Evolutionary conservation across 2,329 filamentous ascomycete genomes (phyloP).

Genomic region (Aspergillus udagawae): DNA sequence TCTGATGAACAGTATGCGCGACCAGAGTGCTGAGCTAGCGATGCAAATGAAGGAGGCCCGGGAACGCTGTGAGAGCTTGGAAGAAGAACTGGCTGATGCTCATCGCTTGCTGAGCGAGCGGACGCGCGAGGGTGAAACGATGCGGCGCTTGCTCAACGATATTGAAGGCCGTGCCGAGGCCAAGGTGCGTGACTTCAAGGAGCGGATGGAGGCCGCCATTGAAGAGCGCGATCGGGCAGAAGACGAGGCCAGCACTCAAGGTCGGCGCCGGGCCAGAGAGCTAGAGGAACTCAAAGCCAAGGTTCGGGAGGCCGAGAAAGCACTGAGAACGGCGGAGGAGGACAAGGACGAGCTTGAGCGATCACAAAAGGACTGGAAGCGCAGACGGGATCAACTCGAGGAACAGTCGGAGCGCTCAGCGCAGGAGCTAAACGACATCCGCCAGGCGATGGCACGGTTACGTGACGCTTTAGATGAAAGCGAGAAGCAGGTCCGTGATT

Average conservation of each 20-base stretch:
- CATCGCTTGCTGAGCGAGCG: conserved; percentile 82
- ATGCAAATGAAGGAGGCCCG: conserved; percentile 89
- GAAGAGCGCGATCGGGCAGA: conserved; percentile 91
- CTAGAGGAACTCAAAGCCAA: conserved; percentile 78
- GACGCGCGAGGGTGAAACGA: conserved; percentile 88
- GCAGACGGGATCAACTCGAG: conserved; percentile 72
- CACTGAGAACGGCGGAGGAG: conserved; percentile 64
- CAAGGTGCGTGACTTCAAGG: conserved; percentile 82
- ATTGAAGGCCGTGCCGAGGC: conserved; percentile 77
- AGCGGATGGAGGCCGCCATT: conserved; percentile 82
- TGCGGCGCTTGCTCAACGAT: conserved; percentile 82
- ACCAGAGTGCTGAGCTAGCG: conserved; percentile 81
- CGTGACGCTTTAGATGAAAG: conserved; percentile 79
- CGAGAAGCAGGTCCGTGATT: conserved; percentile 76
- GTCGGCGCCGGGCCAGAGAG: conserved; percentile 73
- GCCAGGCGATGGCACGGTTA: conserved; percentile 71
- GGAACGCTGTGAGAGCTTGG: conserved; percentile 75
- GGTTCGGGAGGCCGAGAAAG: conserved; percentile 75
- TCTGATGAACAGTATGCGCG: conserved; percentile 85
- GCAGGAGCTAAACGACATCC: conserved; percentile 71
- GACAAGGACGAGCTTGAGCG: conserved; percentile 76
- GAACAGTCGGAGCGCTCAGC: conserved; percentile 62
- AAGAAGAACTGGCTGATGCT: conserved; percentile 87
- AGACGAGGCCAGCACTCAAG: conserved; percentile 77
- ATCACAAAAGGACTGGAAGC: conserved; percentile 69